phyloP scores from a whole-genome alignment of 139 green algal genomes.

The Pseudopediastrum boryanum region DNA sequence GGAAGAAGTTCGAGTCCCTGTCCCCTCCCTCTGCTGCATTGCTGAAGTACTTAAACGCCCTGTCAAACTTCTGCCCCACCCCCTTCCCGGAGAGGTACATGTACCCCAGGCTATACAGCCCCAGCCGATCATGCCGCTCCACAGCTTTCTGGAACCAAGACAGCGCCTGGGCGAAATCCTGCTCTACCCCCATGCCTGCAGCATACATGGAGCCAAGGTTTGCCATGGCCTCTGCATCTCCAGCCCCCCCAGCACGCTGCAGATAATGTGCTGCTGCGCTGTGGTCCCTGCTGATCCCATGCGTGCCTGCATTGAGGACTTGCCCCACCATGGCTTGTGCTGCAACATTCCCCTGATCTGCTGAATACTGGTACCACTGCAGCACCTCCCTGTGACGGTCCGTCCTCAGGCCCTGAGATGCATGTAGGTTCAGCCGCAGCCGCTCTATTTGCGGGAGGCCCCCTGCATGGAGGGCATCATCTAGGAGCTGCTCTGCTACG shows the following conservation, averaged over 20 bases:
- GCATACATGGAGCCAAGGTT: slow-evolving; percentile 68
- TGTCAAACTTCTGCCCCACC: slow-evolving; percentile 32
- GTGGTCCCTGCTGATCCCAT: slow-evolving; percentile 72
- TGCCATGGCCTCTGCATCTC: slow-evolving; percentile 80
- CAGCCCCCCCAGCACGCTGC: slow-evolving; percentile 63
- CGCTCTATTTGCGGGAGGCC: slow-evolving; percentile 56
- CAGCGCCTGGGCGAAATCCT: slow-evolving; percentile 24
- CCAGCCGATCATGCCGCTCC: slow-evolving; percentile 54
- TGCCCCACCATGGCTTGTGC: slow-evolving; percentile 42
- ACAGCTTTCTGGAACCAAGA: slow-evolving; percentile 50
- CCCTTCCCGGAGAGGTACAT: slow-evolving; percentile 81
- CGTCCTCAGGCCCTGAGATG: slow-evolving; percentile 20
- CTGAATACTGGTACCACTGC: slow-evolving; percentile 84
- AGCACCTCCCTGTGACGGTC: slow-evolving; percentile 66
- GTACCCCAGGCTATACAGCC: slow-evolving; percentile 89
- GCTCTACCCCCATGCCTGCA: slow-evolving; percentile 13
- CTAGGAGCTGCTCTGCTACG: slow-evolving; percentile 67
- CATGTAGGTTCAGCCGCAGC: slow-evolving; percentile 57
- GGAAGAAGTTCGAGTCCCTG: slow-evolving; percentile 77
- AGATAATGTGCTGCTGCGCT: slow-evolving; percentile 68
- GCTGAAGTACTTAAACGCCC: slow-evolving; percentile 33
- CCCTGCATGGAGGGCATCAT: slow-evolving; percentile 2
- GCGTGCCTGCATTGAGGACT: slow-evolving; percentile 75
- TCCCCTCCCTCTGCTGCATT: slow-evolving; percentile 48
- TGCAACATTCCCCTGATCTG: slow-evolving; percentile 83